phyloP scores from a whole-genome alignment of 1,284 basidiomycete species.

The Irpex rosettiformis region DNA sequence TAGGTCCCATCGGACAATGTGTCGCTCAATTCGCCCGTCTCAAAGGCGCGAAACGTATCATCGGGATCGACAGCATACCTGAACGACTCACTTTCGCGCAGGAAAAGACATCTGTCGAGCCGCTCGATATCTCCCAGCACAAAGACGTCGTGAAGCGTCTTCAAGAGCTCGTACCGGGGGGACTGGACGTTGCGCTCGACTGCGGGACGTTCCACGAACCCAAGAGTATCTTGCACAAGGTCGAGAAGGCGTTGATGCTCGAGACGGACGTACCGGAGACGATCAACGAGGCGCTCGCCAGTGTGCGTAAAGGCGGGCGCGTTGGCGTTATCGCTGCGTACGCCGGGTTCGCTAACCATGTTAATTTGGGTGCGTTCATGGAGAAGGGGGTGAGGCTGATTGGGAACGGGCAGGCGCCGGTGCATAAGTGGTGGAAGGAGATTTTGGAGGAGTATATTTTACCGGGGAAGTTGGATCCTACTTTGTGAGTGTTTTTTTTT shows the following conservation, averaged over 20 bases:
- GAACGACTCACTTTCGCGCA: conserved; percentile 61
- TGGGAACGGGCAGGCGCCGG: conserved; percentile 72
- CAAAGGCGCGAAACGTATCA: conserved; percentile 70
- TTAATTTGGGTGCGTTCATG: conserved; percentile 78
- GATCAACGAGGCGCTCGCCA: conserved; percentile 65
- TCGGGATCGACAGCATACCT: conserved; percentile 66
- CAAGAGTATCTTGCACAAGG: conserved; percentile 61
- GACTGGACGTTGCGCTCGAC: conserved; percentile 62
- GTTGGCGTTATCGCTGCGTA: conserved; percentile 64
- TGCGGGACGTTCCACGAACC: conserved; percentile 70
- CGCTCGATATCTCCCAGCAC: conserved; percentile 59
- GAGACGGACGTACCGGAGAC: conserved; percentile 78
- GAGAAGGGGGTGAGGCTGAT: conserved; percentile 72
- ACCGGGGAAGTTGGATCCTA: conserved; percentile 68
- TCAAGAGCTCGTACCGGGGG: conserved; percentile 59
- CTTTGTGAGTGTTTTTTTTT: conserved; percentile 42
- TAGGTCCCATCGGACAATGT: conserved; percentile 63
- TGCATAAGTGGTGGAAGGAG: conserved; percentile 73
- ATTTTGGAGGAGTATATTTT: conserved; percentile 62
- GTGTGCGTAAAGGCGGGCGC: conserved; percentile 62
- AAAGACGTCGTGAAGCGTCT: conserved; percentile 54
- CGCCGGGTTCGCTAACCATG: conserved; percentile 60
- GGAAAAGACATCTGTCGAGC: conserved; percentile 54
- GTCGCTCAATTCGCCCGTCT: conserved; percentile 59
- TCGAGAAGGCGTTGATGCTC: conserved; percentile 67